A percentile compares a stretch with the other conserved stretches of the same genome.
Conservation (phyloP, 768 basidiomycete genomes). For the Boletus rubescentipes region DNA sequence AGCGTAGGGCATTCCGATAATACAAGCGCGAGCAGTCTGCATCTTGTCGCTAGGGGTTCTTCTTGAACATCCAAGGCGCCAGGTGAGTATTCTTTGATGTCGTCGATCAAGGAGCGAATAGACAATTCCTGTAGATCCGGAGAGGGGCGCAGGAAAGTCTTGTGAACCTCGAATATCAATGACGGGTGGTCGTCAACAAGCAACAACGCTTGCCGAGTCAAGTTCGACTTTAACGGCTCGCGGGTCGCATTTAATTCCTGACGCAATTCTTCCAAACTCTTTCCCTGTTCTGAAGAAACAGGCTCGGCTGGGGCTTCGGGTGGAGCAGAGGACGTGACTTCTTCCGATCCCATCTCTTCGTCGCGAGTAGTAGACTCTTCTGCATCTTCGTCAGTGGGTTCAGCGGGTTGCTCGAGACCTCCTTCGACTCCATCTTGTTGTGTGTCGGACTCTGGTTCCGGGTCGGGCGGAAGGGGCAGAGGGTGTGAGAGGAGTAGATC, state of each 20-base stretch:
- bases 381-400: constrained; percentile 29
- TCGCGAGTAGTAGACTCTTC: constrained; percentile 22
- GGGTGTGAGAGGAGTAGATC: constrained; percentile 85
- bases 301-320: constrained; percentile 15
- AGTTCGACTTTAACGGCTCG: constrained; percentile 58
- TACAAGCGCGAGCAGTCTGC: constrained; percentile 82
- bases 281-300: constrained; percentile 25
- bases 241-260: constrained; percentile 65
- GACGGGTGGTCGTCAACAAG: constrained; percentile 87
- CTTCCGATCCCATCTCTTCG: constrained; percentile 31
- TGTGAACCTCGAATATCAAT: constrained; percentile 85
- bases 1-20: constrained; percentile 71
- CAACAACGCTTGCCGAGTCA: constrained; percentile 68
- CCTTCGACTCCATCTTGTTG: constrained; percentile 13
- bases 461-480: constrained; percentile 71
- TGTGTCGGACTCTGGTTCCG: constrained; percentile 34
- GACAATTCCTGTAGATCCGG: constrained; percentile 62
- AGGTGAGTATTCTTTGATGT: constrained; percentile 68
- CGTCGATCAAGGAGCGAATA: constrained; percentile 71
- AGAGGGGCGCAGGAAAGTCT: constrained; percentile 70
- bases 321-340: constrained; percentile 11
- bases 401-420: constrained; percentile 27
- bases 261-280: constrained; percentile 62
- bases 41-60: constrained; percentile 75
- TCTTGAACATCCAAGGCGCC: constrained; percentile 68